Evolutionary conservation across 192 early-diverging fungal genomes (phyloP).

Genomic region (Backusella australiensis): DNA sequence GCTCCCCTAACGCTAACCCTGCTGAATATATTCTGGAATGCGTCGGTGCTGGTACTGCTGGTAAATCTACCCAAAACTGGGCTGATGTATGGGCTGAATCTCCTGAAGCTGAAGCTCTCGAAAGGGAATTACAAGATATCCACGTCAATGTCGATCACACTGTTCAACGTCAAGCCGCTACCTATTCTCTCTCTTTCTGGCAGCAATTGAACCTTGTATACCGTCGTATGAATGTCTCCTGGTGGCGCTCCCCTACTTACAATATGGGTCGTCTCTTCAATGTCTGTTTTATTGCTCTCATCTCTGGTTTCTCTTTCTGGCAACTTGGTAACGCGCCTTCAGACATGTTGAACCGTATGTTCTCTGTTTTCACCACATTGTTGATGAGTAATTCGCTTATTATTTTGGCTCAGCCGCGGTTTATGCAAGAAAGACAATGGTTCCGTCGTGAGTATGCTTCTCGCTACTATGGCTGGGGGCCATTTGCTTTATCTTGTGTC

Average conservation of each 20-base stretch:
- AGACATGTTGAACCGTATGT: constrained; percentile 59
- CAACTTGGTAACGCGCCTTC: constrained; percentile 49
- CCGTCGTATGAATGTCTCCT: constrained; percentile 61
- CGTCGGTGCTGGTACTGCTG: constrained; percentile 49
- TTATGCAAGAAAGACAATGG: constrained; percentile 55
- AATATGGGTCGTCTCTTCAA: constrained; percentile 61
- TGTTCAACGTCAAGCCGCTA: constrained; percentile 8
- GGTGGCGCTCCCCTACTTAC: constrained; percentile 70
- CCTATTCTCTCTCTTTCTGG: constrained; percentile 25
- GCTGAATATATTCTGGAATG: constrained; percentile 87
- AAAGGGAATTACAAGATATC: constrained; percentile 55
- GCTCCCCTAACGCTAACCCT: constrained; percentile 68
- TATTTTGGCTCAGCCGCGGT: constrained; percentile 63
- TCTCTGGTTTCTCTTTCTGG: constrained; percentile 68
- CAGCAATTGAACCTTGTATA: constrained; percentile 56
- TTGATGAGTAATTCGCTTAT: constrained; percentile 55
- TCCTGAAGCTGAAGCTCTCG: constrained; percentile 38
- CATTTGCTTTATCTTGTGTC: constrained; percentile 60
- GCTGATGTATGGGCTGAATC: constrained; percentile 70
- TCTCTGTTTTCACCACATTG: constrained; percentile 38
- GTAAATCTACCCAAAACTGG: constrained; percentile 59
- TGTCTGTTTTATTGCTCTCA: constrained; percentile 51
- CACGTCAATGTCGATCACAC: constrained; percentile 12
- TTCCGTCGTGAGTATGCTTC: constrained; percentile 61
- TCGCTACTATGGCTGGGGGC: constrained; percentile 62